Evolutionary conservation across 2,329 filamentous ascomycete species (phyloP).

Genomic region (Paecilomyces sp.): DNA sequence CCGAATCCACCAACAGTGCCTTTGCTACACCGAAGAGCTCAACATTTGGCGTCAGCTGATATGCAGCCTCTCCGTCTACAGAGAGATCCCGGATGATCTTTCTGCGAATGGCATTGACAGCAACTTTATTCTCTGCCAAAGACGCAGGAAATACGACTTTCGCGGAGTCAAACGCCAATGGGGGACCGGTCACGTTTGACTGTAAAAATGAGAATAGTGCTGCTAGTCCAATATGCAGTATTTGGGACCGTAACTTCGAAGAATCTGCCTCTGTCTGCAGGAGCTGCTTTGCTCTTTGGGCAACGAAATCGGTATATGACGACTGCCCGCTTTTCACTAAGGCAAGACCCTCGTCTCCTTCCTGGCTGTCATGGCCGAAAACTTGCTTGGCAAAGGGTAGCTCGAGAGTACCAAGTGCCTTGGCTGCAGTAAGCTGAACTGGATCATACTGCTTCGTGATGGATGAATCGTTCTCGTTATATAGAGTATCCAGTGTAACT

Average conservation of each 20-base stretch:
- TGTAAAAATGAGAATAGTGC: slow-evolving; percentile 76
- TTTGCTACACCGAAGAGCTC: slow-evolving; percentile 77
- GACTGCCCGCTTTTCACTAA: slow-evolving; percentile 24
- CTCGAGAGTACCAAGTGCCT: slow-evolving; percentile 24
- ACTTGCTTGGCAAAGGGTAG: slow-evolving; percentile 31
- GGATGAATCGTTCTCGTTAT: slow-evolving; percentile 14
- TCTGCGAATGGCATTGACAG: slow-evolving; percentile 41
- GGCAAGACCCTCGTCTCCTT: slow-evolving; percentile 16
- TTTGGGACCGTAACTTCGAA: slow-evolving; percentile 27
- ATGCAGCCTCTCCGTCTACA: slow-evolving; percentile 79
- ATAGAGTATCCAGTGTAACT: slow-evolving; percentile 26
- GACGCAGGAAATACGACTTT: slow-evolving; percentile 42
- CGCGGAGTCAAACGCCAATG: slow-evolving; percentile 54
- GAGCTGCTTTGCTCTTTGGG: slow-evolving; percentile 21
- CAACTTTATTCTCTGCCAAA: slow-evolving; percentile 32
- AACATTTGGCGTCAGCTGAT: slow-evolving; percentile 73
- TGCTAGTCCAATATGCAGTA: slow-evolving; percentile 56
- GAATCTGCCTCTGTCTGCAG: slow-evolving; percentile 12
- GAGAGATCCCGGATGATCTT: slow-evolving; percentile 63
- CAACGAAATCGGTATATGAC: slow-evolving; percentile 30
- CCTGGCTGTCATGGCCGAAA: slow-evolving; percentile 26
- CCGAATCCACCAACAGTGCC: slow-evolving; percentile 46
- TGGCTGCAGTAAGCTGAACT: slow-evolving; percentile 24
- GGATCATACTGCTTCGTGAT: slow-evolving; percentile 26
- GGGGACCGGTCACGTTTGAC: slow-evolving; percentile 79